A percentile compares a stretch with the other conserved stretches of the same genome.
These are phyloP conservation scores for Hymenoscyphus linearis DNA, from an alignment of 2,329 filamentous ascomycete species.

Conservation along the genomic window DNA sequence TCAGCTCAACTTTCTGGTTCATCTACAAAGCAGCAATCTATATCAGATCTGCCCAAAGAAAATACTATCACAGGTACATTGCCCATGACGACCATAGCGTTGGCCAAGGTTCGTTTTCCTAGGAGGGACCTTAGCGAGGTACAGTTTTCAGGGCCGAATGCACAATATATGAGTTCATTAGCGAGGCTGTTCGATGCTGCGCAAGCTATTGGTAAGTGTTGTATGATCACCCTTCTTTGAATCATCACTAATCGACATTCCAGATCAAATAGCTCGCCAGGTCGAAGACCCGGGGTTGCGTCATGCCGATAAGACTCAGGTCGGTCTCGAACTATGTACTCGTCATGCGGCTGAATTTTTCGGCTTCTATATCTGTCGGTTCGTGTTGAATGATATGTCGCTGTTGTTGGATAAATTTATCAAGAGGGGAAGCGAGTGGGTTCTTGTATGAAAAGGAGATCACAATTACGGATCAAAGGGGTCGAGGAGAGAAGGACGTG, in stretches of 20 bases:
- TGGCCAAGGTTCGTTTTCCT: constrained; percentile 59
- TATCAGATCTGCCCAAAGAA: constrained; percentile 50
- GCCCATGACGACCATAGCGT: constrained; percentile 61
- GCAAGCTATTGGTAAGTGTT: constrained; percentile 76
- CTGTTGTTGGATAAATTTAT: constrained; percentile 93
- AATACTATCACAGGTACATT: constrained; percentile 65
- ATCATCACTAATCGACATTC: constrained; percentile 18
- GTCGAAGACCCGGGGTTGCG: constrained; percentile 91
- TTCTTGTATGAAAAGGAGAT: constrained; percentile 40
- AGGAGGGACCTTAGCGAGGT: constrained; percentile 66
- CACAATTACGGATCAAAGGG: neutral
- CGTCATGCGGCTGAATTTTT: constrained; percentile 97
- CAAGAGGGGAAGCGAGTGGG: constrained; percentile 95
- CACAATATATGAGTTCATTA: constrained; percentile 85
- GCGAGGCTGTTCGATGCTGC: constrained; percentile 89
- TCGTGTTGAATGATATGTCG: constrained; percentile 80
- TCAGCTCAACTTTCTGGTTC: constrained; percentile 51
- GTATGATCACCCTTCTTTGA: neutral
- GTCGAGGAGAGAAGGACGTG: neutral
- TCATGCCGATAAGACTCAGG: constrained; percentile 88
- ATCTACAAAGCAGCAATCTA: constrained; percentile 43
- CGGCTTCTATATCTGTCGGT: constrained; percentile 91
- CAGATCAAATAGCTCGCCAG: constrained; percentile 93
- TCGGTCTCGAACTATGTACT: constrained; percentile 88
- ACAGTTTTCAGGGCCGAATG: constrained; percentile 76